Evolutionary conservation across 2,329 filamentous ascomycete genomes (phyloP), one percentile per base, ranked within the genome.

Genomic region (Epichloe glyceriae): DNA sequence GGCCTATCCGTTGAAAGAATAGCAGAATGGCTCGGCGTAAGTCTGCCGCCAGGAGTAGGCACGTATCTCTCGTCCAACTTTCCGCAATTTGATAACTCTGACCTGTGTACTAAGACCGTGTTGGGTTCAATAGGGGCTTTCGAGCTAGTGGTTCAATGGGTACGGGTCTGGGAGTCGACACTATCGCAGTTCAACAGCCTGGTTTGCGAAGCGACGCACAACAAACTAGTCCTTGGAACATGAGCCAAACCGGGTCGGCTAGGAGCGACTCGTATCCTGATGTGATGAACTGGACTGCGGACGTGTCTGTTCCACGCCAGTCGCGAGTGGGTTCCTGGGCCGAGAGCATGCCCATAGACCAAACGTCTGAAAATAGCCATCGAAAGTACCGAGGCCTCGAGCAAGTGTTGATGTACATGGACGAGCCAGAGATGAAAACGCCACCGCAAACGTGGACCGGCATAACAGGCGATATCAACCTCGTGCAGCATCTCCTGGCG

Each of bases 401-500:
- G 53, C 70, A 77, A 47, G 59, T 80, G 17, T 60, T 80, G 19
- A 70, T 72, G 0, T 72, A 74, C 1, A 58, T 70, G 14, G 68
- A 70, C 22, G 59, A 70, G 34, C 65, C 73, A 0, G 70, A 73
- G 38, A 64, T 70, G 58, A 70, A 70, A 54, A 62, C 69, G 0
- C 67, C 73, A 0, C 58, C 70, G 0, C 64, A 60, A 3, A 70
- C 70, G 0, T 86, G 83, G 83, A 85, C 83, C 1, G 70, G 59
- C 39, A 73, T 86, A 20, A 84, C 81, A 2, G 60, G 64, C 3
- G 81, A 86, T 55, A 58, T 69, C 12, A 66, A 63, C 12, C 72
- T 86, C 33, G 78, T 86, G 1, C 73, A 81, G 54, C 80, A 83
- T 57, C 70, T 86, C 10, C 66, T 86, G 49, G 73, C 76, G 0